These are phyloP conservation scores for Fagopyrum esculentum DNA, from an alignment of 148 eudicot species.

Conservation along the genomic window DNA sequence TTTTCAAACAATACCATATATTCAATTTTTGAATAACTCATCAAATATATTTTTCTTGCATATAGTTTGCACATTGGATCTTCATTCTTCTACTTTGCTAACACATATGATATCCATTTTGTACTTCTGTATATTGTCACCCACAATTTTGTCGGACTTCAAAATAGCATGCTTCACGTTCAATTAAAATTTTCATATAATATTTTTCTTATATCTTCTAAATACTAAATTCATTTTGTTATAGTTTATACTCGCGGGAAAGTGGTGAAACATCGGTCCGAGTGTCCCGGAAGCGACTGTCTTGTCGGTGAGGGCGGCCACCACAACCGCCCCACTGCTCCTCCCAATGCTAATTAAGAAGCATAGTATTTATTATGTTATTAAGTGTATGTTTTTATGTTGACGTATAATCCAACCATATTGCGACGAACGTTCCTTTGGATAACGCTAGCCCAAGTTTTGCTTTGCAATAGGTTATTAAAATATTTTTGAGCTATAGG, in stretches of 20 bases:
- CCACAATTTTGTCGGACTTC: no score
- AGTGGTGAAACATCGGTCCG: not conserved
- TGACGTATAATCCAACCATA: not conserved
- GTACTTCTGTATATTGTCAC: no score
- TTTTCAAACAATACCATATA: no score
- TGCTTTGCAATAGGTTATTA: not conserved
- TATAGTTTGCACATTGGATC: no score
- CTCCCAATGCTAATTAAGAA: not conserved
- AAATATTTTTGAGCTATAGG: not conserved
- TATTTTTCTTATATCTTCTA: no score
- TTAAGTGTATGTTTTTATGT: not conserved
- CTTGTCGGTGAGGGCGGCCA: not conserved
- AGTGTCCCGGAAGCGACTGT: not conserved
- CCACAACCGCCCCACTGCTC: not conserved
- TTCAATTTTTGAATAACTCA: no score
- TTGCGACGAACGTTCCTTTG: not conserved
- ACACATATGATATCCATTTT: no score
- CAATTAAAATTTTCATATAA: no score
- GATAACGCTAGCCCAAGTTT: not conserved
- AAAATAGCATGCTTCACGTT: no score
- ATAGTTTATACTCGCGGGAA: not conserved
- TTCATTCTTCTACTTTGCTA: no score
- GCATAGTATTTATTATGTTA: not conserved
- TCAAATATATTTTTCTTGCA: no score
- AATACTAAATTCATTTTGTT: no score